Base-by-base conservation (phyloP, 352 stramenopile genomes). In the Globisporangium echinulatum region DNA sequence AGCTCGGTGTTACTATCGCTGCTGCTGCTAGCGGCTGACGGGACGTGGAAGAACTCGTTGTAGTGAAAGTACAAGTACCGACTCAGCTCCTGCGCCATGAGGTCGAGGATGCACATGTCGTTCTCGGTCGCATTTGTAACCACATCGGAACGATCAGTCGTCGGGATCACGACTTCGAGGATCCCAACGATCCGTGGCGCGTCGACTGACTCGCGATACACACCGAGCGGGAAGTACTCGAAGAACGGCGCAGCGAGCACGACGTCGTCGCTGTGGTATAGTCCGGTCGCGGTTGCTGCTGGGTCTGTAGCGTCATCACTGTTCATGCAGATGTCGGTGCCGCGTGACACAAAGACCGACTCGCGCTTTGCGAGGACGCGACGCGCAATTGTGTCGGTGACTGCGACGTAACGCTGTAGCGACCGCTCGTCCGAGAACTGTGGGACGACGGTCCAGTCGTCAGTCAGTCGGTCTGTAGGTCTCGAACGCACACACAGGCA, bases 21-120 rank as follows among this genome's bases (percentile, higher is more conserved):
- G 33, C 43, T 19, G 37, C 25, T 33, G 33, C 36, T 49, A 15
- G 13, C 3, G 9, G 46, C 5, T 15, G 61, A 57, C 3, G 67
- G 44, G 14, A 86, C 70, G 1, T 62, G 37, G 63, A 92, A 90
- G 59, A 90, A 90, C 36, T 70, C 67, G 10, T 79, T 68, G 55
- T 88, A 92, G 58, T 92, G 79, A 53, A 89, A 92, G 48, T 76
- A 85, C 37, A 92, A 59, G 53, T 92, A 90, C 17, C 81, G 72
- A 3, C 78, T 76, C 11, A 92, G 72, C 53, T 86, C 77, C 47
- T 90, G 67, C 0, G 79, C 77, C 0, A 79, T 74, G 37, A 88
- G 62, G 47, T 90, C 74, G 1, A 92, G 60, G 37, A 92, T 92
- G 19, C 68, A 82, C 50, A 71, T 67, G 55, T 92, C 83, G 49